Base-by-base conservation (phyloP, 169 alveolate species). In the Haemoproteus tartakovskyi region DNA sequence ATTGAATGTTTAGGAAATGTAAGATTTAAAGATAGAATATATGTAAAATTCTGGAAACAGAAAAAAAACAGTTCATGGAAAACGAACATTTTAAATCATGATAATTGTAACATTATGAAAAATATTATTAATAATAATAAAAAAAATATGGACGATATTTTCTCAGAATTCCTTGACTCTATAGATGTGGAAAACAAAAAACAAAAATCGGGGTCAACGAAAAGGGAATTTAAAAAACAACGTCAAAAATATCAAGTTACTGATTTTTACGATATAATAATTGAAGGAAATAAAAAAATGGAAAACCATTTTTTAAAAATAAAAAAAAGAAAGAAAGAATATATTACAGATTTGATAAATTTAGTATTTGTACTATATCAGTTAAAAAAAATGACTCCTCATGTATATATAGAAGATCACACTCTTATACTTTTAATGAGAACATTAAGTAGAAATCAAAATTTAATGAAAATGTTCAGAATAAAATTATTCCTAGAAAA, bases 1-100 rank as follows among this genome's bases (percentile, higher is more conserved):
- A 21, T 74, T 12, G 84, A 74, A 29, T 74, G 78, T 26, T n/a
- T 74, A 26, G 84, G 84, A n/a, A 74, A 74, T 29, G n/a, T 74
- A 9, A 74, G 50, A 36, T 56, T 56, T 60, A 74, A 74, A 9
- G n/a, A n/a, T n/a, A n/a, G n/a, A n/a, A n/a, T n/a, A n/a, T n/a
- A n/a, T n/a, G n/a, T n/a, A n/a, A n/a, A n/a, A n/a, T n/a, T n/a
- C n/a, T n/a, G n/a, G n/a, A n/a, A n/a, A n/a, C n/a, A n/a, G n/a
- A n/a, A n/a, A n/a, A n/a, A n/a, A n/a, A n/a, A n/a, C n/a, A n/a
- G n/a, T n/a, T n/a, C n/a, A n/a, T n/a, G n/a, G n/a, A n/a, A n/a
- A n/a, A n/a, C n/a, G n/a, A n/a, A n/a, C n/a, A n/a, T n/a, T n/a
- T n/a, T n/a, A n/a, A n/a, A n/a, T n/a, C n/a, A n/a, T n/a, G n/a